phyloP scores from a whole-genome alignment of 2,329 filamentous ascomycete genomes.

The Emergomyces africanus region DNA sequence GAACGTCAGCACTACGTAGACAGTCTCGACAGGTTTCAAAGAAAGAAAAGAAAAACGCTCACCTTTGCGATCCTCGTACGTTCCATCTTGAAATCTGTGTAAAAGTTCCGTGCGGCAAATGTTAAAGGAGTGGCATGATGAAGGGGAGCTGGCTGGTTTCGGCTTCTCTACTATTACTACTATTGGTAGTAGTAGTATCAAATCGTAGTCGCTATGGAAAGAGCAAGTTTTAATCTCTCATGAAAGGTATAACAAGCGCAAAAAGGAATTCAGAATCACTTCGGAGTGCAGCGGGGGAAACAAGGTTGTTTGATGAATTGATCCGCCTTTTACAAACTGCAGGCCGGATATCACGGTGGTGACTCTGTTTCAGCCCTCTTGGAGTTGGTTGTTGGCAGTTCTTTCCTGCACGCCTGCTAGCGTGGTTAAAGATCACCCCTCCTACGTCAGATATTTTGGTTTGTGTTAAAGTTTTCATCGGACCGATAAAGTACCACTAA shows the following conservation, averaged over 20 bases:
- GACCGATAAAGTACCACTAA: neutral
- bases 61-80: constrained; percentile 12
- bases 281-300: neutral
- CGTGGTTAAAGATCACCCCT: neutral
- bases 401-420: neutral
- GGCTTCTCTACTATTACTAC: neutral
- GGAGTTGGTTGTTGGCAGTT: neutral
- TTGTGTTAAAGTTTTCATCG: neutral
- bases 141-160: neutral
- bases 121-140: constrained; percentile 1
- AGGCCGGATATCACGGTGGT: neutral
- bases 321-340: too few species aligned
- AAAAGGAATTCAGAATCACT: neutral
- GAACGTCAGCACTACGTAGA: neutral
- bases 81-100: constrained; percentile 7
- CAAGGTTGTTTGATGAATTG: neutral
- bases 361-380: neutral
- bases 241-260: neutral
- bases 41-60: neutral
- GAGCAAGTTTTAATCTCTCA: neutral
- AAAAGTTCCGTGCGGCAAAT: neutral
- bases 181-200: too few species aligned
- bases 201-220: neutral
- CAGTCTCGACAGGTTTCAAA: neutral
- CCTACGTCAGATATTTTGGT: neutral